Evolutionary conservation across 1,139 yeast species (phyloP), one percentile per base, ranked within the genome.

Genomic region (Scheffersomyces segobiensis): DNA sequence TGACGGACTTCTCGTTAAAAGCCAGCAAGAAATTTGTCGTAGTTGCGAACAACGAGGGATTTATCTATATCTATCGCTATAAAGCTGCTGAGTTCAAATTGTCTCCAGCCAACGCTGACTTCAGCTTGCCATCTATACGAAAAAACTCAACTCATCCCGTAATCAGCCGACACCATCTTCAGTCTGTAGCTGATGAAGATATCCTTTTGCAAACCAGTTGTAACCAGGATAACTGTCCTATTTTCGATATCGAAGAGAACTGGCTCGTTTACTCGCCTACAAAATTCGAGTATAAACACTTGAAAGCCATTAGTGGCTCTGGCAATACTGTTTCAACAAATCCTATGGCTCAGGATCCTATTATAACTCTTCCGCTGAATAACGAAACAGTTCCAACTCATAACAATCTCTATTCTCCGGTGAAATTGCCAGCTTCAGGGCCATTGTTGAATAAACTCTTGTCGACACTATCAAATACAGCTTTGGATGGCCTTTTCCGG

Each of bases 401-500:
- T 17, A 52, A 53, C 48, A 53, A 53, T 24, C 51, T 70, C 52
- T 71, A 79, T 46, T 81, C 86, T 0, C 82, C 84, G 0, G 78
- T 84, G 21, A 76, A 76, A 60, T 65, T 84, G 20, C 85, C 87
- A 0, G 76, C 75, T 2, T 77, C 80, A 2, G 79, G 80, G 1
- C 82, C 84, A 0, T 65, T 84, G 42, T 70, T 83, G 52, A 76
- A 79, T 55, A 79, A 82, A 57, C 78, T 86, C 1, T 66, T 85
- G 57, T 78, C 81, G 8, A 74, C 79, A 20, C 65, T 86, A 19
- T 84, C 88, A 3, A 79, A 79, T 58, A 76, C 82, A 4, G 87
- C 89, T 0, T 70, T 85, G 22, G 89, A 86, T 68, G 83, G 87
- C 4, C 68, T 86, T 42, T 72, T 79, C 60, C 78, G 79, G 64